Evolutionary conservation across 2,329 filamentous ascomycete species (phyloP).

Genomic region (Arthroderma sp.): DNA sequence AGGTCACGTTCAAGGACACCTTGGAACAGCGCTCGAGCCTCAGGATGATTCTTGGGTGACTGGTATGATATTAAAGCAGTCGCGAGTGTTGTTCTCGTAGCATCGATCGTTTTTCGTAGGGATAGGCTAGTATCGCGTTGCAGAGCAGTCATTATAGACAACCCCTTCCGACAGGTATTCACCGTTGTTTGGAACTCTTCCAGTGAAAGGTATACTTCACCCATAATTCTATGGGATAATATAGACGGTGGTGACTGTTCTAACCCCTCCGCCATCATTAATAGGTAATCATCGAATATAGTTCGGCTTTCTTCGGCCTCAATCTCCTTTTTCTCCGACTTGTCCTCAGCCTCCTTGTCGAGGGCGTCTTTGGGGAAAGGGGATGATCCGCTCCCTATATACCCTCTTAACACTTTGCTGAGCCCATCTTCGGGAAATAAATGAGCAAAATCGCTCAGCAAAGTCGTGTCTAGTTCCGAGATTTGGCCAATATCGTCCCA

Average conservation of each 20-base stretch:
- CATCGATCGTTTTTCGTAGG: slow-evolving; percentile 58
- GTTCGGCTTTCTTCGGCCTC: slow-evolving; percentile 40
- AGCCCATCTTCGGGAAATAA: slow-evolving; percentile 79
- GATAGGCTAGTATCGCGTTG: slow-evolving; percentile 53
- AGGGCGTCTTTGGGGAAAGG: slow-evolving; percentile 51
- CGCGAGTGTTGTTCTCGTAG: slow-evolving; percentile 62
- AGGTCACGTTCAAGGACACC: slow-evolving; percentile 63
- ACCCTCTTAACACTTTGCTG: slow-evolving; percentile 68
- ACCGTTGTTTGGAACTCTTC: slow-evolving; percentile 76
- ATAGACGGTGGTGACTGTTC: slow-evolving; percentile 52
- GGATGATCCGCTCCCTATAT: slow-evolving; percentile 68
- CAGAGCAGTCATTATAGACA: slow-evolving; percentile 48
- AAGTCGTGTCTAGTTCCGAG: slow-evolving; percentile 59
- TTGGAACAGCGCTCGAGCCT: slow-evolving; percentile 78
- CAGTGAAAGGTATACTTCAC: slow-evolving; percentile 67
- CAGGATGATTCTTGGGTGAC: slow-evolving; percentile 73
- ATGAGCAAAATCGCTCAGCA: slow-evolving; percentile 67
- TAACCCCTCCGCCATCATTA: slow-evolving; percentile 68
- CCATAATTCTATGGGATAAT: slow-evolving; percentile 70
- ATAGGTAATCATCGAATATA: slow-evolving; percentile 62
- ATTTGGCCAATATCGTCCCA: slow-evolving; percentile 71
- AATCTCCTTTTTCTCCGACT: slow-evolving; percentile 17
- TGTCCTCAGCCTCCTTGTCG: slow-evolving; percentile 42
- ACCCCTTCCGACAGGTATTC: slow-evolving; percentile 64
- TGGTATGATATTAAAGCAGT: slow-evolving; percentile 88